Evolutionary conservation across 2,329 filamentous ascomycete species (phyloP), one percentile per base, ranked within the genome.

Genomic region (Helotiales sp.): DNA sequence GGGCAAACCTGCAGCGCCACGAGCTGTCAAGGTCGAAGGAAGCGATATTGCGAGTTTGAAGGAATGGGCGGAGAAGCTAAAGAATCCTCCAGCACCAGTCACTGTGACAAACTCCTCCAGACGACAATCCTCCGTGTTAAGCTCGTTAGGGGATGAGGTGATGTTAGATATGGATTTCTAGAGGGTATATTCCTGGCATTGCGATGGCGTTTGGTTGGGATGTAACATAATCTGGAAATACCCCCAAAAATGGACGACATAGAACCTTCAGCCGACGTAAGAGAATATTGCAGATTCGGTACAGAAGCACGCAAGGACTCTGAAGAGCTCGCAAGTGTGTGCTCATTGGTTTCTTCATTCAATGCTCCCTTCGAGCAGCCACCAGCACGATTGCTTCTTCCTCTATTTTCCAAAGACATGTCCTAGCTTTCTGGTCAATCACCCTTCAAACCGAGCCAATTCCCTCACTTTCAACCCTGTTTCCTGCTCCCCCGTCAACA

Each of bases 11-110:
- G 82, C 81, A 49, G 91, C 96, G 64, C 82, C 87, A 56, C 85
- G 84, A 68, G 83, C 88, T 7, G 77, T 96, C 27, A 79, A 87
- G 52, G 87, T 96, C 52, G 92, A 96, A 71, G 93, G 93, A 42
- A 90, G 90, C 19, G 79, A 84, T 31, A 81, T 81, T 6, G 81
- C 84, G 51, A 89, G 81, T 58, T 81, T 93, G 46, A 77, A 81
- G 46, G 85, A 86, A 56, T 93, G 90, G 89, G 75, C 74, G 52
- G 74, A 76, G 30, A 75, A 72, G 61, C 72, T 76, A 64, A 65
- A 63, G 47, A 65, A 58, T 29, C 54, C 61, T 25, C 49, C 58
- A 17, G 61, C 57, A 24, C 49, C 58, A n/a, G 60, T 58, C 24
- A 24, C 51, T 12, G 53, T 54, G 17, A 46, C 53, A 5, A n/a